Base-by-base conservation (phyloP, 768 basidiomycete species). In the Lactarius sanguifluus region DNA sequence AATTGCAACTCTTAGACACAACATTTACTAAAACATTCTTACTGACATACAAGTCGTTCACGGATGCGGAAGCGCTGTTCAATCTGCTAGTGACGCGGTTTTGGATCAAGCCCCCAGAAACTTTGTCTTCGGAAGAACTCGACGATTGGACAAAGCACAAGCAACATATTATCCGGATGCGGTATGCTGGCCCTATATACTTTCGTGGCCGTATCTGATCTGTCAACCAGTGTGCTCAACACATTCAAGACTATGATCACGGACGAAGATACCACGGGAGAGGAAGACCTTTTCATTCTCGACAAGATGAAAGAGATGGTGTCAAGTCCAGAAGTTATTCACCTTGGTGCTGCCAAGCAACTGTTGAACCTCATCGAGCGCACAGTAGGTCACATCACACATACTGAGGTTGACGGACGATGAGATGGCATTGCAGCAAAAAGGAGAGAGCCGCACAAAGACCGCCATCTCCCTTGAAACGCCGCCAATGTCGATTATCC, bases 11-110 rank as follows among this genome's bases (percentile, higher is more conserved):
- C 66, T n/a, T 71, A 90, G 91, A 97, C 76, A 83, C 88, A 0
- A 84, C 85, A 8, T 96, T 90, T 77, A 91, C 83, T 75, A 88
- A 89, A 74, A 89, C 95, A 1, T 98, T 98, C 83, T 78, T 98
- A 70, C 89, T 97, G 86, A 97, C 96, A 1, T 97, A 93, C 81
- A 93, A 95, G 73, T 95, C 94, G 1, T 98, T 98, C 76, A 92
- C 92, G 18, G 88, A 87, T 6, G 80, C 91, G 55, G 85, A 91
- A 64, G 89, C 94, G 57, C 79, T 98, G 10, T 89, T 96, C 62
- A 88, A 94, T 65, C 81, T 90, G 20, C 86, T 98, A 23, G 83
- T 91, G 8, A 81, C 84, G 54, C 87, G 96, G 20, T 98, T 94
- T 78, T 81, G 83, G 71, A 88, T 95, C 32, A 81, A 85, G 58